Evolutionary conservation across 108 stramenopile species (phyloP).

Genomic region (Seminavis robusta): DNA sequence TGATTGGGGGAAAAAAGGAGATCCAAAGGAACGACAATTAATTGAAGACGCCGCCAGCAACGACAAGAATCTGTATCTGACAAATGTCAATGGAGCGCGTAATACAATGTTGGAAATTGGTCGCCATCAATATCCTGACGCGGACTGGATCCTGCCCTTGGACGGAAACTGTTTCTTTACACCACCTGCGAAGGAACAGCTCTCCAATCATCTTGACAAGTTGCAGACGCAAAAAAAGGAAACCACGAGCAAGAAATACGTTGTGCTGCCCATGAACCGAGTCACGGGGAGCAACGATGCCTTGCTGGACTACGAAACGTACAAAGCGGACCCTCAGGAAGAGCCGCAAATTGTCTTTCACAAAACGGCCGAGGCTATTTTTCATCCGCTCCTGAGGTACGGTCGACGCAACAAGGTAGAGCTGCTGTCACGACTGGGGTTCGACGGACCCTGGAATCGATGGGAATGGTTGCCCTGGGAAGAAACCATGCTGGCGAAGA

Average conservation of each 20-base stretch:
- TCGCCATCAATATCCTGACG: no score
- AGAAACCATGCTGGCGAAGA: no score
- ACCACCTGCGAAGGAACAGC: not conserved
- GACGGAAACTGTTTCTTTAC: constrained; percentile 3
- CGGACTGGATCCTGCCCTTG: not conserved
- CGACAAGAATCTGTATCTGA: no score
- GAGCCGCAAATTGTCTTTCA: constrained; percentile 15
- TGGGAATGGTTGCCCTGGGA: not conserved
- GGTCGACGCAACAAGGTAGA: constrained; percentile 12
- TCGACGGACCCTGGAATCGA: constrained; percentile 5
- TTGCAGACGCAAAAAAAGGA: not conserved
- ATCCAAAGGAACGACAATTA: no score
- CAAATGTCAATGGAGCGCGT: no score
- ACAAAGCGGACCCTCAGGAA: no score
- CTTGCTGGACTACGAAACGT: no score
- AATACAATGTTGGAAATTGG: no score
- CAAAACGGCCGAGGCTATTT: not conserved
- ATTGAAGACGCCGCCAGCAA: no score
- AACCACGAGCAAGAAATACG: not conserved
- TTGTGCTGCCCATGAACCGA: not conserved
- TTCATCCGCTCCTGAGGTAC: not conserved
- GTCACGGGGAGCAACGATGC: not conserved
- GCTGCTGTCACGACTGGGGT: constrained; percentile 1
- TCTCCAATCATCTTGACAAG: not conserved
- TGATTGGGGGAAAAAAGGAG: no score